Conservation (phyloP, 805 yeast genomes). For the Candida rishiriensis region DNA sequence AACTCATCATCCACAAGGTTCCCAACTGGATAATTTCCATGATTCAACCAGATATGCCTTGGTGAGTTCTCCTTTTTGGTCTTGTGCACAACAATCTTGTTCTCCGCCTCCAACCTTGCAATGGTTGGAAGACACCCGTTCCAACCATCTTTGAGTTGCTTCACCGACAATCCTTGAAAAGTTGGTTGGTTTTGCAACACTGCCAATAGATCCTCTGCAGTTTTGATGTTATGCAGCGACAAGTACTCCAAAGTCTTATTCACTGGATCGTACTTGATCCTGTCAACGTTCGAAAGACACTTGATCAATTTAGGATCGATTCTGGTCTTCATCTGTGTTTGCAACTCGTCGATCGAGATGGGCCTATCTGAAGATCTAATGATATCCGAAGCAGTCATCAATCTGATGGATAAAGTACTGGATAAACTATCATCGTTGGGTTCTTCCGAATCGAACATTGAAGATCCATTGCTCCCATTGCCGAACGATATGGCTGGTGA, state of each 20-base stretch:
- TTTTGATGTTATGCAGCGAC: conserved; percentile 82
- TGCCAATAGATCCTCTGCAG: conserved; percentile 69
- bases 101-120: conserved; percentile 69
- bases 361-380: conserved; percentile 71
- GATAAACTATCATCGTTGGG: neutral
- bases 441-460: no score
- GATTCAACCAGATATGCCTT: conserved; percentile 81
- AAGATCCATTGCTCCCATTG: no score
- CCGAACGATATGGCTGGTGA: no score
- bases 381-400: conserved; percentile 87
- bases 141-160: conserved; percentile 86
- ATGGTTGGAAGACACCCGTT: conserved; percentile 78
- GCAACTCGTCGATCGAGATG: conserved; percentile 59
- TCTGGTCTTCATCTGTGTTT: conserved; percentile 59
- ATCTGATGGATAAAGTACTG: conserved; percentile 64
- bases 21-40: conserved; percentile 53
- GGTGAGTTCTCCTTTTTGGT: conserved; percentile 94
- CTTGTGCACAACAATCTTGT: conserved; percentile 75
- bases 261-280: conserved; percentile 63
- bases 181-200: conserved; percentile 78
- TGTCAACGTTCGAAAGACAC: conserved; percentile 67
- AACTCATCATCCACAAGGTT: conserved; percentile 77
- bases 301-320: conserved; percentile 63
- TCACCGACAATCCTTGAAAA: conserved; percentile 81
- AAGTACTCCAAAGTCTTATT: conserved; percentile 75